Evolutionary conservation across 495 filamentous ascomycete species (phyloP), one percentile per base, ranked within the genome.

Genomic region (Usnea hakonensis): DNA sequence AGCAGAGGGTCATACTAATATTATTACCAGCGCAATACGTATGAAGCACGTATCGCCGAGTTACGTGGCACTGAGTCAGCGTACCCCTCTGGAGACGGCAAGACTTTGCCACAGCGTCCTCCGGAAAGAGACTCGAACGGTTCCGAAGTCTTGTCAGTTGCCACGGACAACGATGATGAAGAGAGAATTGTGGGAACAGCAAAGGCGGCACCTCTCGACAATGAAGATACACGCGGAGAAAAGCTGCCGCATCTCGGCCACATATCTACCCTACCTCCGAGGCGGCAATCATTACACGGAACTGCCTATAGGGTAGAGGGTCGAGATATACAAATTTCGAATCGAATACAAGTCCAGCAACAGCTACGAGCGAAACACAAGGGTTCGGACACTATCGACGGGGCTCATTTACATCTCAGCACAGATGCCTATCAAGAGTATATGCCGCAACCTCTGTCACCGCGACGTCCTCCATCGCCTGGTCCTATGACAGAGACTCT

Each of bases 41-140:
- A 98, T 73, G 88, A 85, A 58, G 89, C 83, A 57, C 87, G 94
- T 60, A 93, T 97, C 57, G 84, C 83, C 36, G 93, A 98, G 68
- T 80, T 98, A 17, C 82, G 85, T 68, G 83, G 83, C 32, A 78
- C 91, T 67, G 82, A 88, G 35, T 81, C 85, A 13, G 73, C 78
- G 19, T 78, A 85, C 58, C 73, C 80, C 44, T 63, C 74, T 54
- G 68, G 77, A 40, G 81, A 84, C 64, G 81, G 81, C 35, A 92
- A 91, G 68, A 87, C 86, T 37, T 76, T 96, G 19, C 93, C 93
- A 16, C 80, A 85, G 41, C 80, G 91, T 35, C 94, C 94, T 13
- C 80, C 86, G 56, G 90, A 87, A 68, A 82, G 84, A 69, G 85
- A 87, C 58, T 85, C 81, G 57, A 78, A 73, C 53, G 81, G 81